phyloP scores from a whole-genome alignment of 2,329 filamentous ascomycete genomes.

The Acrodontium crateriforme region DNA sequence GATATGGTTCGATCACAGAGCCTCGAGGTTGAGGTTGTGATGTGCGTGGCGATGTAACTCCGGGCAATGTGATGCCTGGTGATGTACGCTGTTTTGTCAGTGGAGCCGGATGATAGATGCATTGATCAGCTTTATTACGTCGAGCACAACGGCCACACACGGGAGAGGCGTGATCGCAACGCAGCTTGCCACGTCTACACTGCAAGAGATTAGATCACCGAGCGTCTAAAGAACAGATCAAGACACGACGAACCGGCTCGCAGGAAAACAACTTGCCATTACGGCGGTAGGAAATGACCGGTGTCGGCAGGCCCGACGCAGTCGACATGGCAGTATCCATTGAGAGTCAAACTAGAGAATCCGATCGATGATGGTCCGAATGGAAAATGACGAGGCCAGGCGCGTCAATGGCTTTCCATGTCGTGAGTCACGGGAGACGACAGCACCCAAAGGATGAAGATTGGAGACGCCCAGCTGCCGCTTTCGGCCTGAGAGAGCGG shows the following conservation, averaged over 20 bases:
- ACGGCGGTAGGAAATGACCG: slow-evolving; percentile 10
- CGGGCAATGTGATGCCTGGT: slow-evolving; percentile 3
- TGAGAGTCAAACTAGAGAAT: no score
- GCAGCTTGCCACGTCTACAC: slow-evolving; percentile 22
- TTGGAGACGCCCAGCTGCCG: not conserved
- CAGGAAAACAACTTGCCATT: slow-evolving; percentile 24
- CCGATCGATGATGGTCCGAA: no score
- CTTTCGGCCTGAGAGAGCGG: not conserved
- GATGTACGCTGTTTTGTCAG: slow-evolving; percentile 12
- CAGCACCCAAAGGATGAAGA: not conserved
- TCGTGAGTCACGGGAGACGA: not conserved
- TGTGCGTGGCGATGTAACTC: slow-evolving; percentile 2
- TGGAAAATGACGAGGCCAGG: no score
- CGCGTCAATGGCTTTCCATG: no score
- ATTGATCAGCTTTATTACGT: slow-evolving; percentile 18
- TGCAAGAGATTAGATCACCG: slow-evolving; percentile 4
- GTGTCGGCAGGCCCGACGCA: not conserved
- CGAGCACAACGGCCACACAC: slow-evolving; percentile 21
- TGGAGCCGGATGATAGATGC: slow-evolving; percentile 23
- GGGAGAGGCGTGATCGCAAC: slow-evolving; percentile 20
- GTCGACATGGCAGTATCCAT: not conserved
- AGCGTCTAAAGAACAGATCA: not conserved
- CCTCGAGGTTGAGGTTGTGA: slow-evolving; percentile 3
- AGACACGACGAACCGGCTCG: slow-evolving; percentile 16
- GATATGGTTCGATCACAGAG: slow-evolving; percentile 5